These are phyloP conservation scores for Solanum bulbocastanum DNA, from an alignment of 257 asterid genomes.

Conservation along the genomic window DNA sequence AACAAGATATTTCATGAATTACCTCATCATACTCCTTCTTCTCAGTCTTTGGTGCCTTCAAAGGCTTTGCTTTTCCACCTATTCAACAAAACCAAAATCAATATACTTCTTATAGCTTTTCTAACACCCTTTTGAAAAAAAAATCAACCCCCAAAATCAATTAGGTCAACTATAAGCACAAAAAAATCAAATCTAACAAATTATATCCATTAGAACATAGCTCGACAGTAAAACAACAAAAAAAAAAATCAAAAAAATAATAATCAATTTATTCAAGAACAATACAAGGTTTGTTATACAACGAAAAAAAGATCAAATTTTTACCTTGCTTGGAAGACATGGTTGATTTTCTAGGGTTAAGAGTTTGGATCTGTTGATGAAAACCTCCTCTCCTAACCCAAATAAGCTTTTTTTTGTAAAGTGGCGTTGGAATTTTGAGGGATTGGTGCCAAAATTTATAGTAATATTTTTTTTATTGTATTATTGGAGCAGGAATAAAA, in stretches of 20 bases:
- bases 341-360: neutral
- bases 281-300: neutral
- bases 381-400: neutral
- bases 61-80: conserved; percentile 4
- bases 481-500: neutral
- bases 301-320: neutral
- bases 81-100: neutral
- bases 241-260: neutral
- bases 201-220: neutral
- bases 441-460: neutral
- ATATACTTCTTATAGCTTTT: neutral
- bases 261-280: neutral
- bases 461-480: neutral
- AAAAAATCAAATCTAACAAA: neutral
- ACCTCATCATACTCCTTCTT: conserved; percentile 1
- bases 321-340: conserved; percentile 1
- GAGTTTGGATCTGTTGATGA: neutral
- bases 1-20: neutral
- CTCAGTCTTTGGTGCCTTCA: neutral
- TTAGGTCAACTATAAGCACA: neutral
- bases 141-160: neutral
- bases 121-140: neutral
- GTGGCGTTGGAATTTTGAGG: neutral
- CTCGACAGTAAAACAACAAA: neutral
- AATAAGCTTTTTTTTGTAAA: neutral